These are phyloP conservation scores for Tulasnella sp. DNA, from an alignment of 768 basidiomycete genomes.

Conservation along the genomic window DNA sequence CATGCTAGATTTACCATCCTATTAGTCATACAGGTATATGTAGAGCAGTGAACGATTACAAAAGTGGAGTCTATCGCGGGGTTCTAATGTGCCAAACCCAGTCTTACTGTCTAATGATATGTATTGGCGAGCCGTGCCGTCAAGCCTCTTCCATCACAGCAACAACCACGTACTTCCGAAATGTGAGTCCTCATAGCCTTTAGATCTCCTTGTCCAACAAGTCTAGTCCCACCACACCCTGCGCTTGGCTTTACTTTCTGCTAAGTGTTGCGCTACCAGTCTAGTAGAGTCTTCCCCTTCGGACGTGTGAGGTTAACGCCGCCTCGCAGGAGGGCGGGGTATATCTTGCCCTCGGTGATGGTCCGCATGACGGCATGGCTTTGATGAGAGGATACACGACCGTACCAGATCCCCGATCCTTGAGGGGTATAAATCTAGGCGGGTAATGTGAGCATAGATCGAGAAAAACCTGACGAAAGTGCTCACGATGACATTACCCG, in stretches of 20 bases:
- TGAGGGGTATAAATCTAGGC: conserved; percentile 73
- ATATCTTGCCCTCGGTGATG: conserved; percentile 68
- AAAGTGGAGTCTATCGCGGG: no score
- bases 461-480: not conserved
- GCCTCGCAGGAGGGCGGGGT: conserved; percentile 76
- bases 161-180: not conserved
- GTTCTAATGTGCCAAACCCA: no score
- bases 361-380: conserved; percentile 82
- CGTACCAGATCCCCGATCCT: conserved; percentile 86
- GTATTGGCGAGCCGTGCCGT: not conserved
- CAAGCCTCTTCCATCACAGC: not conserved
- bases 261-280: conserved; percentile 20
- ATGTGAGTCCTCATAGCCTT: not conserved
- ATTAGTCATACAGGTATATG: no score
- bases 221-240: not conserved
- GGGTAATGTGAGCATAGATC: not conserved
- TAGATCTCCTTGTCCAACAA: not conserved
- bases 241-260: not conserved
- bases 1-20: no score
- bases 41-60: no score
- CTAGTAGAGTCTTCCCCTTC: conserved; percentile 19
- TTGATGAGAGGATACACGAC: conserved; percentile 83
- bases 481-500: conserved; percentile 80
- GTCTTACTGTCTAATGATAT: no score
- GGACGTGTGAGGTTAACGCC: conserved; percentile 54